Percentiles rank a stretch among this genome's conserved stretches.
These are phyloP conservation scores for Elsinoe ampelina DNA, from an alignment of 2,329 filamentous ascomycete species.

Conservation along the genomic window DNA sequence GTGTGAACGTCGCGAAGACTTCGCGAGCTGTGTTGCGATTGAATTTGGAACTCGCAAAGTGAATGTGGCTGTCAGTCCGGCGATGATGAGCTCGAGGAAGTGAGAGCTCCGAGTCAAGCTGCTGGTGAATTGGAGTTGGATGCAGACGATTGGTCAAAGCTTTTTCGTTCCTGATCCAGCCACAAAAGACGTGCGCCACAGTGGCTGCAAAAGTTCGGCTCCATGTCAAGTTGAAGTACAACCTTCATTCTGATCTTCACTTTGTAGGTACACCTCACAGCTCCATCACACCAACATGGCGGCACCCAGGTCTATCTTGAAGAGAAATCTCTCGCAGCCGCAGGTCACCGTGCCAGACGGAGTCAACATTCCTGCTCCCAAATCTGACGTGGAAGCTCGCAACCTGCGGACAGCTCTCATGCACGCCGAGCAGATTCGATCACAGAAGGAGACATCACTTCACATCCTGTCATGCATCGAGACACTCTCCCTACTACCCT, in stretches of 20 bases:
- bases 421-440: constrained; percentile 73
- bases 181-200: neutral
- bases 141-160: neutral
- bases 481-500: constrained; percentile 44
- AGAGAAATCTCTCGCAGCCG: constrained; percentile 26
- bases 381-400: constrained; percentile 27
- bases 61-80: neutral
- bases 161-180: neutral
- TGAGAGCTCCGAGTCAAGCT: neutral
- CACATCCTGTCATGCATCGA: constrained; percentile 65
- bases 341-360: neutral
- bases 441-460: constrained; percentile 68
- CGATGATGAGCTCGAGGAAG: neutral
- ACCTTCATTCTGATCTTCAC: neutral
- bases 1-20: neutral
- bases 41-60: neutral
- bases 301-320: constrained; percentile 38
- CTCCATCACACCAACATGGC: neutral
- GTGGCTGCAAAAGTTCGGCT: neutral
- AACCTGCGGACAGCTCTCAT: constrained; percentile 61
- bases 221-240: neutral
- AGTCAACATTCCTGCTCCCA: constrained; percentile 14
- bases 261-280: neutral
- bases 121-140: neutral
- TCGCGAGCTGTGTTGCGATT: neutral